Base-by-base conservation (phyloP, 306 rosid species). In the Ormosia semicastrata region DNA sequence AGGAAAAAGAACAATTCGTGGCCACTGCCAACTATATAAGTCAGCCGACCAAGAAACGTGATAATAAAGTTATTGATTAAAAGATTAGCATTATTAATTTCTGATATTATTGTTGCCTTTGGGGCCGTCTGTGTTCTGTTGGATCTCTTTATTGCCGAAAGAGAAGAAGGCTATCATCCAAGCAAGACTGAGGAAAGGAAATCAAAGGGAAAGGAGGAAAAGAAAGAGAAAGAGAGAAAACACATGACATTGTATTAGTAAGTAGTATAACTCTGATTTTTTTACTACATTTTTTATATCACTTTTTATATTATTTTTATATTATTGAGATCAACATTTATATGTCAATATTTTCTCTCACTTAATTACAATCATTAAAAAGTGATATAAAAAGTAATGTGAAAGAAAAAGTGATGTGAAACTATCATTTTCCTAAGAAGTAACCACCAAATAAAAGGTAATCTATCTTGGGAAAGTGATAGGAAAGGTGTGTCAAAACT, bases 401-500 rank as follows among this genome's bases (percentile, higher is more conserved):
- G 24, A 24, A 1, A 24, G n/a, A n/a, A 24, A 24, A 24, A 24
- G 1, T 24, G 1, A 24, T 24, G 24, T 24, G 24, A 24, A 1
- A 24, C 1, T 1, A 1, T 24, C 1, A 24, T 24, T 24, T 24
- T 24, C 1, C 24, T 67, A 30, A 8, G 37, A 43, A 7, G 17
- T 29, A 80, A 4, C 63, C 62, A 58, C 6, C 50, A n/a, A 63
- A 60, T 49, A 50, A 78, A 65, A 63, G 80, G 63, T 64, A 78
- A 76, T 33, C n/a, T 1, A 76, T 33, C n/a, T 1, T 43, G 71
- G 75, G 71, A 84, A 80, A 80, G 89, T 66, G 81, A 86, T 84
- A 62, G 83, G 58, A 88, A 90, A 90, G 78, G 37, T 66, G 59
- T 87, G 81, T 36, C 62, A 41, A 71, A 67, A 75, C 75, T 79